Evolutionary conservation across 2,329 filamentous ascomycete genomes (phyloP).

Genomic region (Pestalotiopsis sp.): DNA sequence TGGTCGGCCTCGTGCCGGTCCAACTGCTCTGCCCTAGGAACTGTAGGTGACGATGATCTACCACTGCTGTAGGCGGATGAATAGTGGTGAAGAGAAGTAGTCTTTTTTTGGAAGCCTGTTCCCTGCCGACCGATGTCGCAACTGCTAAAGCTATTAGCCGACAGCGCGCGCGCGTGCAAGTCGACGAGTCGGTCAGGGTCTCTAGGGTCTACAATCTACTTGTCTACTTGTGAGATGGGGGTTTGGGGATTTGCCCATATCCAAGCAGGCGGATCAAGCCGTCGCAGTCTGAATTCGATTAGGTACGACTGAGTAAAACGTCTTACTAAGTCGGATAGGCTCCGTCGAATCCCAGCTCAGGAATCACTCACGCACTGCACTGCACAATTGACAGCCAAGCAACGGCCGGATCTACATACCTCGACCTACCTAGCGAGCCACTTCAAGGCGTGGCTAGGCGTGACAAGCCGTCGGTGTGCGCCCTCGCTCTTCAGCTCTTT

Average conservation of each 20-base stretch:
- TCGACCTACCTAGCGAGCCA: background rate
- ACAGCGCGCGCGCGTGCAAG: background rate
- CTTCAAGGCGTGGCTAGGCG: background rate
- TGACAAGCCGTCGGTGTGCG: background rate
- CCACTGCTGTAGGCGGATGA: background rate
- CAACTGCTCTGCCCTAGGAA: background rate
- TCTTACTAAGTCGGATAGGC: constrained; percentile 1
- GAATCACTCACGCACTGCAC: background rate
- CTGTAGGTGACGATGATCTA: background rate
- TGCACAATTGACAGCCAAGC: background rate
- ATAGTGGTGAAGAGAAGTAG: background rate
- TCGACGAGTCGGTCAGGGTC: background rate
- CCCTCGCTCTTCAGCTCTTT: background rate
- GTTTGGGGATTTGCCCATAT: background rate
- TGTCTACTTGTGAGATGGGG: background rate
- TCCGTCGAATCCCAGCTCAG: background rate
- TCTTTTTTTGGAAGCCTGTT: background rate
- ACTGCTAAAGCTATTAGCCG: background rate
- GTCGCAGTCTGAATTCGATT: background rate
- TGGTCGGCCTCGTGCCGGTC: background rate
- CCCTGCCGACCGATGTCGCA: constrained; percentile 7
- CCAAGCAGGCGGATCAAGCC: background rate
- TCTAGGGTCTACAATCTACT: background rate
- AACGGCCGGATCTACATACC: background rate
- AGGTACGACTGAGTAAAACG: constrained; percentile 6